These are phyloP conservation scores for Echium plantagineum DNA, from an alignment of 257 asterid species.

Conservation along the genomic window DNA sequence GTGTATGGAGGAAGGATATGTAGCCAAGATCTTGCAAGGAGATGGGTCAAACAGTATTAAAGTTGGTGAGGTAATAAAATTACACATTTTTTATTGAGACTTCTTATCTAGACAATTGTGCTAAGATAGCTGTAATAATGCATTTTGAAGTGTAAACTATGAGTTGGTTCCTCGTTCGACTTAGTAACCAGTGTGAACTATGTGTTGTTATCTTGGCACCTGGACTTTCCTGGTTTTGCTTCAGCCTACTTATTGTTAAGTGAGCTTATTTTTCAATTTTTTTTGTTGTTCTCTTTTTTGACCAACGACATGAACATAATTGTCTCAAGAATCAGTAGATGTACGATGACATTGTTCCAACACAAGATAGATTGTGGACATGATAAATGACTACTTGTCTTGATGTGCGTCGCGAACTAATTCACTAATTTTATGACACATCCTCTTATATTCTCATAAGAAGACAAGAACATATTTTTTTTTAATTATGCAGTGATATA, in stretches of 20 bases:
- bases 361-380: neutral
- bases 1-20: conserved; percentile 98
- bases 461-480: too few relatives aligned
- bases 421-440: too few relatives aligned
- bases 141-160: neutral
- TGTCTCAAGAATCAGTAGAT: too few relatives aligned
- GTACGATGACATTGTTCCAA: neutral
- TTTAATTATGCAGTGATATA: too few relatives aligned
- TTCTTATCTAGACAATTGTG: neutral
- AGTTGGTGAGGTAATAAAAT: conserved; percentile 90
- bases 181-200: neutral
- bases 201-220: neutral
- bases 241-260: neutral
- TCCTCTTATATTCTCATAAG: too few relatives aligned
- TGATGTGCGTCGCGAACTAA: too few relatives aligned
- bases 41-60: conserved; percentile 89
- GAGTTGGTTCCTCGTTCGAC: neutral
- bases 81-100: neutral
- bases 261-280: neutral
- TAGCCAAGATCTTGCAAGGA: conserved; percentile 74
- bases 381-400: too few relatives aligned
- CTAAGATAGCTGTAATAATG: neutral
- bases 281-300: too few relatives aligned
- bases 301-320: neutral
- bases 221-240: neutral